Evolutionary conservation across 257 asterid species (phyloP), one percentile per base, ranked within the genome.

Genomic region (Fraxinus quadrangulata): DNA sequence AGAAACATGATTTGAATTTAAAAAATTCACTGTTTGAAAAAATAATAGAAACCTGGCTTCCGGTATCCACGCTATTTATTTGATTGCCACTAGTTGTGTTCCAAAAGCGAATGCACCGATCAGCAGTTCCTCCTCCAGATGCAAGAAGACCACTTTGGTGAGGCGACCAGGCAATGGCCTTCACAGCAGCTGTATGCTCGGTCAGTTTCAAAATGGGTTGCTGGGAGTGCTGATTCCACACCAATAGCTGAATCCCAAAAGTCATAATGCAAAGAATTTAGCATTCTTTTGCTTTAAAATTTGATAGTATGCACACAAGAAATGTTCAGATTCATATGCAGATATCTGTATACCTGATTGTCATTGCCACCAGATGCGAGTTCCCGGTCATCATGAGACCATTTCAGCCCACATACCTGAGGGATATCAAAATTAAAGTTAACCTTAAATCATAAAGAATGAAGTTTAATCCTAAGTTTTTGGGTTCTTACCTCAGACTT

Each of bases 81-180:
- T 93, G 98, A 88, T 87, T 89, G 79, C 99, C 97, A 28, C 89
- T 92, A 0, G 88, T 79, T 17, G 99, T 96, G 75, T 92, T 96
- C 99, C 99, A 96, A 80, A 96, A 96, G 33, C 99, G 96, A 81
- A 96, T 96, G 87, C 99, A 92, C 11, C 98, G 91, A 79, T 96
- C 99, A 31, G 97, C 99, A 39, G 99, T 96, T 75, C 99, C 99
- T 69, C 98, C 99, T 26, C 99, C 99, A 0, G 98, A 96, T 5
- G 98, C 98, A 31, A 93, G 86, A 80, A 93, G 89, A 21, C 98
- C 90, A n/a, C 75, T 89, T 67, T 93, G 97, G 81, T 96, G 98
- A 61, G 98, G 99, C 16, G 99, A 96, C 99, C 99, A 93, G 37
- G 99, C 77, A 49, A 96, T 93, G 77, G 99, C 99, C 82, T 96